A percentile compares a stretch with the other conserved stretches of the same genome.
Evolutionary conservation across 768 basidiomycete species (phyloP).

Genomic region (Suillus ampliporus): DNA sequence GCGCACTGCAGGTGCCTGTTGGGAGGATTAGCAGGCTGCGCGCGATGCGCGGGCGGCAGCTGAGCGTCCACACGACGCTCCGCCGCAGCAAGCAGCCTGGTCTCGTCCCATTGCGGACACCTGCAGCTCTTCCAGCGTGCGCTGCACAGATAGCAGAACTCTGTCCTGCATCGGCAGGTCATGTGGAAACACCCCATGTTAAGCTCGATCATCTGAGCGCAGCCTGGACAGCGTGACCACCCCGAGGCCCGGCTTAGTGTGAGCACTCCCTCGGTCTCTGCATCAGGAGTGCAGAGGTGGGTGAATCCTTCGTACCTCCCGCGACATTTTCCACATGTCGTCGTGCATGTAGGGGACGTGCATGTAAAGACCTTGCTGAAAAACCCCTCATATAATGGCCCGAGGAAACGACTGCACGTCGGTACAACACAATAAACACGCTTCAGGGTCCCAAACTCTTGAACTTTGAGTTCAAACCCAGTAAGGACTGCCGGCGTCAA

Average conservation of each 20-base stretch:
- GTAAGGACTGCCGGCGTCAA: slow-evolving; percentile 25
- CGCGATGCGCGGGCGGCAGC: no score
- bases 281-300: slow-evolving; percentile 31
- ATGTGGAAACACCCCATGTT: slow-evolving; percentile 46
- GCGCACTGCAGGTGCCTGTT: not conserved
- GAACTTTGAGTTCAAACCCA: slow-evolving; percentile 29
- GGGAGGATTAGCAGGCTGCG: slow-evolving; percentile 1
- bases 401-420: slow-evolving; percentile 43
- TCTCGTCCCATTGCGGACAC: slow-evolving; percentile 68
- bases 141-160: slow-evolving; percentile 55
- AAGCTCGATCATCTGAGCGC: slow-evolving; percentile 44
- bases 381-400: slow-evolving; percentile 28
- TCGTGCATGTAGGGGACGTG: slow-evolving; percentile 21
- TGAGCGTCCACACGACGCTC: no score
- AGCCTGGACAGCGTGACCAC: slow-evolving; percentile 47
- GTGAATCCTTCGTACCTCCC: slow-evolving; percentile 26
- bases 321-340: slow-evolving; percentile 33
- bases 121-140: slow-evolving; percentile 65
- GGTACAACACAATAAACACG: slow-evolving; percentile 44
- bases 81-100: no score
- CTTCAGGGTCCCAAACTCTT: slow-evolving; percentile 38
- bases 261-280: slow-evolving; percentile 30
- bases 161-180: slow-evolving; percentile 42
- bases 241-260: slow-evolving; percentile 31
- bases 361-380: slow-evolving; percentile 34